Base-by-base conservation (phyloP, 768 basidiomycete genomes). In the Rubroboletus satanas region DNA sequence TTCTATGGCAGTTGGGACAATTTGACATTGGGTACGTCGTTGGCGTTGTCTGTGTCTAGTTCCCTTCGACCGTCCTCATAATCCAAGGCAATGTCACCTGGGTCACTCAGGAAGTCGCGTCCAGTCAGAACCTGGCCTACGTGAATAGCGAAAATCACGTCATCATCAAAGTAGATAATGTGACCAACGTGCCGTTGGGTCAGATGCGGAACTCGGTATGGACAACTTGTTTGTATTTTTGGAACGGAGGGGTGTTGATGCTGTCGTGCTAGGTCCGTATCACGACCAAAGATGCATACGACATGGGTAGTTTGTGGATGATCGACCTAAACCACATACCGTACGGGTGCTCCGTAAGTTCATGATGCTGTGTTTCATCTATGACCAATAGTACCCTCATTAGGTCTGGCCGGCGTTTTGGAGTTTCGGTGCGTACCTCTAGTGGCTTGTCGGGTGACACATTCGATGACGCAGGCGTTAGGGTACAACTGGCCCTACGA, bases 111-210 rank as follows among this genome's bases (percentile, higher is more conserved):
- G 67, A 73, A 2, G 72, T 74, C 21, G 85, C 85, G 1, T 67
- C 70, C 11, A 65, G 73, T 7, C 73, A 80, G 56, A 63, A 74
- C 1, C 74, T 91, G 18, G 82, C 83, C 5, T 88, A 79, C 61
- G 66, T 88, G 59, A 84, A 87, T 58, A 62, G 62, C 41, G 77
- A 77, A 1, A 83, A 87, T 7, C 81, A 85, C 52, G 85, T 83
- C 6, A 77, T 93, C 57, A 74, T 93, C 46, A 83, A 79, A 62
- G 89, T 92, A 7, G 90, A 92, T 74, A 89, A 90, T 63, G 70
- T 72, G 8, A 82, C 82, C 11, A 76, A 76, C 43, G 78, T 90
- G 1, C 69, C 74, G 15, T 69, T 66, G 26, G 77, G 78, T 52
- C 62, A 80, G 42, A 77, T 82, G 57, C 74, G 89, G 39, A 81